Evolutionary conservation across 345 rosid species (phyloP).

Genomic region (Lumnitzera racemosa): DNA sequence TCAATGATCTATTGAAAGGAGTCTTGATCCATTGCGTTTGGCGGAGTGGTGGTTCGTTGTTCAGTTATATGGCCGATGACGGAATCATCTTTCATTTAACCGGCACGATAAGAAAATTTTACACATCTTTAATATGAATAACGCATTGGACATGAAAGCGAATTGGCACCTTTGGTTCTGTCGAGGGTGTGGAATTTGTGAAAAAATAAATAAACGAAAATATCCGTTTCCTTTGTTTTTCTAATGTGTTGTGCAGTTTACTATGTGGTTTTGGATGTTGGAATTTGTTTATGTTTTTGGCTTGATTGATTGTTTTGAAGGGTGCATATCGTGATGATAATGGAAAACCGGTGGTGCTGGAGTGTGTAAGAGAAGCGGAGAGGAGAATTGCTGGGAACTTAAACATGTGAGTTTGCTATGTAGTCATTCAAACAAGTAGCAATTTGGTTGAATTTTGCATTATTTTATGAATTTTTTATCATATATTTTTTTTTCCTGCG

Average conservation of each 20-base stretch:
- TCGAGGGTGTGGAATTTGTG: too few relatives aligned
- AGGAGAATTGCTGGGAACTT: conserved; percentile 66
- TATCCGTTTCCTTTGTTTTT: too few relatives aligned
- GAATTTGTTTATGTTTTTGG: background rate
- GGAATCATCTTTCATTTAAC: too few relatives aligned
- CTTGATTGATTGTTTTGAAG: conserved; percentile 19
- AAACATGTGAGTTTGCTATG: conserved; percentile 46
- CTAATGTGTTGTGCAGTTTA: background rate
- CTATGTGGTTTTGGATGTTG: background rate
- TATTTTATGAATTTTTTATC: conserved; percentile 8
- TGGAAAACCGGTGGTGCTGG: conserved; percentile 88
- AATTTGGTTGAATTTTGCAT: background rate
- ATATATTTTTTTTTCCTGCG: background rate
- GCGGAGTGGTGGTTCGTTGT: too few relatives aligned
- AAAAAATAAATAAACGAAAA: too few relatives aligned
- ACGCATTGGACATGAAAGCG: too few relatives aligned
- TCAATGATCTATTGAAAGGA: too few relatives aligned
- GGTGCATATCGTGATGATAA: conserved; percentile 96
- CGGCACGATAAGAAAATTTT: too few relatives aligned
- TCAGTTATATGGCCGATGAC: too few relatives aligned
- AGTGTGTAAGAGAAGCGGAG: conserved; percentile 92
- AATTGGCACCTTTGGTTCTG: too few relatives aligned
- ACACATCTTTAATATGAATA: too few relatives aligned
- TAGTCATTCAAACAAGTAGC: background rate
- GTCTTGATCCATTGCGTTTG: too few relatives aligned